Percentiles rank a stretch among this genome's conserved stretches.
Evolutionary conservation across 2,329 filamentous ascomycete genomes (phyloP).

Genomic region (Colletotrichum sp.): DNA sequence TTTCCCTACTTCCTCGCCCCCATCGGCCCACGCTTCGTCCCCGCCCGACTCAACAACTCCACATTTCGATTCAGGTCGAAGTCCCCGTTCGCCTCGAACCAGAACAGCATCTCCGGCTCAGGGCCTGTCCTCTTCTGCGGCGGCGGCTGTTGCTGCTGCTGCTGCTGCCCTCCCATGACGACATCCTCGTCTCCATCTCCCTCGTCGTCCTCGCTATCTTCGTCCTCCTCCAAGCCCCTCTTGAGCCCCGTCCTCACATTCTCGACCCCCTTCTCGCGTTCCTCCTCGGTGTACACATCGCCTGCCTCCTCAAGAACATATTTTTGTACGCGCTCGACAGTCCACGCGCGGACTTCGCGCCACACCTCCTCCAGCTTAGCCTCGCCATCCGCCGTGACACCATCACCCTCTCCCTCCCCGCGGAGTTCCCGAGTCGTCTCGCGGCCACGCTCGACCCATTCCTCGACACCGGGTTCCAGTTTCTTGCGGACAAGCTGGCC

Average conservation of each 20-base stretch:
- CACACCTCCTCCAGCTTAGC: conserved; percentile 60
- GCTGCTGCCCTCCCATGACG: conserved; percentile 31
- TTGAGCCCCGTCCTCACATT: conserved; percentile 75
- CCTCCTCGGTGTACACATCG: conserved; percentile 76
- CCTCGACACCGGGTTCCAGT: conserved; percentile 78
- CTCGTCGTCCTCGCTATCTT: conserved; percentile 63
- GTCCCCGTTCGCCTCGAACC: conserved; percentile 50
- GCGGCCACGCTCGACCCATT: conserved; percentile 71
- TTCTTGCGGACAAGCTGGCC: conserved; percentile 81
- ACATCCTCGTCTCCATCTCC: conserved; percentile 59
- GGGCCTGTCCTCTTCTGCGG: conserved; percentile 33
- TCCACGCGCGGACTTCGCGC: conserved; percentile 49
- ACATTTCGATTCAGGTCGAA: conserved; percentile 50
- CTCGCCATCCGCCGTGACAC: conserved; percentile 41
- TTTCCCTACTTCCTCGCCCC: background rate
- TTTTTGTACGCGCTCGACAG: conserved; percentile 42
- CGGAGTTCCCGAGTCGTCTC: conserved; percentile 41
- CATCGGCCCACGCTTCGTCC: conserved; percentile 15
- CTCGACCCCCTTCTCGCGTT: conserved; percentile 69
- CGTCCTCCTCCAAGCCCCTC: conserved; percentile 56
- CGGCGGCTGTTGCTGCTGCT: conserved; percentile 27
- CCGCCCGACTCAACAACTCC: conserved; percentile 44
- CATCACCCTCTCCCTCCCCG: conserved; percentile 34
- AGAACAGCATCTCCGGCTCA: conserved; percentile 53
- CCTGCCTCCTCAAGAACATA: conserved; percentile 49